Evolutionary conservation across 2,329 filamentous ascomycete species (phyloP), one percentile per base, ranked within the genome.

Genomic region (Rhynchosporium secalis): DNA sequence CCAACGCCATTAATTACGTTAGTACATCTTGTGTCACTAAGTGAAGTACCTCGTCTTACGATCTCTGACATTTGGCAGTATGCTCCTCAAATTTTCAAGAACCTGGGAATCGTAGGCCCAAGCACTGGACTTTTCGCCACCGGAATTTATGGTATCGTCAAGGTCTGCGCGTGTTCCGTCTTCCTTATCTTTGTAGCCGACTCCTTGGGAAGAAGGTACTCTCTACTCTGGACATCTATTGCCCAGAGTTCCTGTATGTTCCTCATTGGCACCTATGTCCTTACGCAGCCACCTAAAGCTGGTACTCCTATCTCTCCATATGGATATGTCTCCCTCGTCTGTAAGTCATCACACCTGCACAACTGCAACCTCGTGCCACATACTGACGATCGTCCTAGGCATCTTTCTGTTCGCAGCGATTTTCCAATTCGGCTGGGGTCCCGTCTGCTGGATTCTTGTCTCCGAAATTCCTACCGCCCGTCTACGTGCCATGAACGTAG

Each of bases 391-490:
- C 7, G 1, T 28, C 6, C 36, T 9, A 54, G 51, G 51, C 33
- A 88, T 91, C 62, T 92, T 87, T 77, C 78, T 91, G n/a, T 91
- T 90, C 75, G 88, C 87, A 0, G 83, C 80, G 2, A 84, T 87
- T 74, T 91, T 89, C 78, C 85, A 89, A 68, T 86, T 86, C 63
- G 84, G 84, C 10, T 90, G 88, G 88, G 88, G 88, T 0, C 86
- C 86, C 3, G 69, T 85, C 36, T 89, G 86, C 76, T 91, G 88
- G 87, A 86, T 86, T 56, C 86, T 90, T 70, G 83, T 89, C 3
- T 83, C 82, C 29, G 88, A 91, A 74, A 90, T 91, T 62, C 87
- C 88, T 0, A 86, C 86, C 6, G 85, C 86, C 0, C 79, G 88
- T 38, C 78, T 91, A 6, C 78, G 88, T 60, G 84, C 84, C 26